Base-by-base conservation (phyloP, 768 basidiomycete genomes). In the Suillus subalutaceus region DNA sequence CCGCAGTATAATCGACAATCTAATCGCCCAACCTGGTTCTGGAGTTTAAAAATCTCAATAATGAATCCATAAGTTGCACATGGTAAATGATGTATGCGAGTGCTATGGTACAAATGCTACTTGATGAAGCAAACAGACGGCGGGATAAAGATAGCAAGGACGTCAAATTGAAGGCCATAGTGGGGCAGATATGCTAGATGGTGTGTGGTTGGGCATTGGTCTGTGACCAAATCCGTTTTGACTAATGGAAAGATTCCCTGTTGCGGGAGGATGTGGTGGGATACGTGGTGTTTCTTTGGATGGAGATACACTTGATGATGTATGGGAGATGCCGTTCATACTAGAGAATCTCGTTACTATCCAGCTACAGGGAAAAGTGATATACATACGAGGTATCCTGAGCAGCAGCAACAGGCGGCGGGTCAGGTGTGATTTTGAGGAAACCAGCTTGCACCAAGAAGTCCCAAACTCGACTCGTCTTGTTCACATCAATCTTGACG, bases 401-500 rank as follows among this genome's bases (percentile, higher is more conserved):
- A 16, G 74, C 68, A 6, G 73, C 73, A 10, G 76, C 68, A 5
- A 72, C 72, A 30, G 80, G 75, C 3, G 68, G 68, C 7, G 81
- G 80, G 65, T 90, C 88, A 3, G 84, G 80, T 1, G 84, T 86
- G 65, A 93, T 90, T 71, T 88, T 90, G 69, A 93, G 80, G 76
- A 89, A 92, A 16, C 95, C 94, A 6, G 90, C 87, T 72, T 93
- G 91, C 3, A 94, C 92, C 38, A 97, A 82, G 75, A 94, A 96
- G 74, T 97, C 95, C 93, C 94, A 97, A 40, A 95, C 92, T 48
- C 92, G 84, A 77, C 90, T 91, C 1, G 93, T 95, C 78, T 97
- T 97, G 77, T 94, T 93, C 67, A 94, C 93, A 74, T 96, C 95
- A 68, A 97, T 93, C 78, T 94, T 95, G 70, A 96, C 90, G 66